Percentiles rank a stretch among this genome's conserved stretches.
Evolutionary conservation across 78 protist species (phyloP).

Genomic region (Diacronema lutheri): DNA sequence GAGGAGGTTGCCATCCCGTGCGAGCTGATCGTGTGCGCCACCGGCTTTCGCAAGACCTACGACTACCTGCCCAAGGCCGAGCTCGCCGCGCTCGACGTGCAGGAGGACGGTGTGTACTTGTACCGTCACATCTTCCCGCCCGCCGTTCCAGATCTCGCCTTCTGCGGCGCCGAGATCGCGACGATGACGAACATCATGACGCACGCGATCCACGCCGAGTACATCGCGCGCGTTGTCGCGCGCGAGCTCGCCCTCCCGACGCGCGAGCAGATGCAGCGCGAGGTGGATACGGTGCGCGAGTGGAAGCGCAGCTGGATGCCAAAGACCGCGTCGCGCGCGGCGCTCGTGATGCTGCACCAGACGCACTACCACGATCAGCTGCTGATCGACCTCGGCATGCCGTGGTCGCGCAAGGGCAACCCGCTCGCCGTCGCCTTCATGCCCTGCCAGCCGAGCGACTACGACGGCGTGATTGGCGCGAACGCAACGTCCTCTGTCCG

Average conservation of each 20-base stretch:
- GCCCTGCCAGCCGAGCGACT: background rate
- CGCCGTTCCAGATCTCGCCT: background rate
- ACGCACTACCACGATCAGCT: background rate
- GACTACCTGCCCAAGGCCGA: background rate
- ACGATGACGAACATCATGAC: background rate
- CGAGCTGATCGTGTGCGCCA: background rate
- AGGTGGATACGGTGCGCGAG: background rate
- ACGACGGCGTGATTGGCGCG: background rate
- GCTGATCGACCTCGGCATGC: background rate
- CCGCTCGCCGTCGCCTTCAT: background rate
- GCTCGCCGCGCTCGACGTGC: background rate
- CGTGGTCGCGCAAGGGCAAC: background rate
- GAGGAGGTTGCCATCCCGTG: background rate
- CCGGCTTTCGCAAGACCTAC: background rate
- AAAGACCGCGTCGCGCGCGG: background rate
- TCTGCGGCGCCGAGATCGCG: constrained; percentile 16
- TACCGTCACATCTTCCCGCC: constrained; percentile 14
- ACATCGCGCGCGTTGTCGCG: background rate
- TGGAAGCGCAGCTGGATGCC: constrained; percentile 34
- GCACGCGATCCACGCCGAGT: constrained; percentile 12
- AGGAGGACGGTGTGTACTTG: background rate
- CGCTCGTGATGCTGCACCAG: background rate
- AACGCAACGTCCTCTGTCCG: too few relatives aligned
- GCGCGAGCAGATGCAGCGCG: background rate
- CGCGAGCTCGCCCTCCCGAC: background rate